Evolutionary conservation across 257 asterid species (phyloP).

Genomic region (Sherardia arvensis): DNA sequence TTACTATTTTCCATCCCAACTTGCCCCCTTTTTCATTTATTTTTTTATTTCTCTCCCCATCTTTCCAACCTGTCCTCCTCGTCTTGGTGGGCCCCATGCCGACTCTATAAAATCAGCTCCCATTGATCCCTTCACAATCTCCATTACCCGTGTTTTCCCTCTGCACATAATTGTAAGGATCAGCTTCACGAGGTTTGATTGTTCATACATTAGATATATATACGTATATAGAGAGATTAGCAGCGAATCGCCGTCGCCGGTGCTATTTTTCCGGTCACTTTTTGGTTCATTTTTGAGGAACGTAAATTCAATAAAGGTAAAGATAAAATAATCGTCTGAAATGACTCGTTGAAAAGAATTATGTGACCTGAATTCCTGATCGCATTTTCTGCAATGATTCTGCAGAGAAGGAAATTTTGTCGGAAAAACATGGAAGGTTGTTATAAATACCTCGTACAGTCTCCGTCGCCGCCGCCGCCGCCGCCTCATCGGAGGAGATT

Average conservation of each 20-base stretch:
- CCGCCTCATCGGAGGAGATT: conserved; percentile 18
- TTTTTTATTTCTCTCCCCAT: conserved; percentile 1
- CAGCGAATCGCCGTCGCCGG: background rate
- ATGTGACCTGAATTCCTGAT: background rate
- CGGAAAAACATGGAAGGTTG: conserved; percentile 14
- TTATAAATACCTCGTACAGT: conserved; percentile 25
- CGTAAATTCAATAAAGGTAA: conserved; percentile 4
- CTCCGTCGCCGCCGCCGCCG: conserved; percentile 73
- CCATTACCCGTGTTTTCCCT: background rate
- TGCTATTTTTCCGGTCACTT: background rate
- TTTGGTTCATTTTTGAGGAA: background rate
- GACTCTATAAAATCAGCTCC: background rate
- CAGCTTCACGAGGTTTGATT: no score
- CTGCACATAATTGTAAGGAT: background rate
- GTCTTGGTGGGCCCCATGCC: conserved; percentile 11
- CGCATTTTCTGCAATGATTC: background rate
- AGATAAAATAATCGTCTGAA: background rate
- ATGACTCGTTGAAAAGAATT: background rate
- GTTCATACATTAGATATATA: background rate
- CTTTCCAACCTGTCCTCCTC: conserved; percentile 25
- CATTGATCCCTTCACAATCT: background rate
- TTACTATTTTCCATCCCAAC: background rate
- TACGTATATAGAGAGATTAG: no score
- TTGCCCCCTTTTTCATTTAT: no score
- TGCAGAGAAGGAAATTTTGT: conserved; percentile 15